phyloP scores from a whole-genome alignment of 176 grass and related monocot species.

The Areca catechu region DNA sequence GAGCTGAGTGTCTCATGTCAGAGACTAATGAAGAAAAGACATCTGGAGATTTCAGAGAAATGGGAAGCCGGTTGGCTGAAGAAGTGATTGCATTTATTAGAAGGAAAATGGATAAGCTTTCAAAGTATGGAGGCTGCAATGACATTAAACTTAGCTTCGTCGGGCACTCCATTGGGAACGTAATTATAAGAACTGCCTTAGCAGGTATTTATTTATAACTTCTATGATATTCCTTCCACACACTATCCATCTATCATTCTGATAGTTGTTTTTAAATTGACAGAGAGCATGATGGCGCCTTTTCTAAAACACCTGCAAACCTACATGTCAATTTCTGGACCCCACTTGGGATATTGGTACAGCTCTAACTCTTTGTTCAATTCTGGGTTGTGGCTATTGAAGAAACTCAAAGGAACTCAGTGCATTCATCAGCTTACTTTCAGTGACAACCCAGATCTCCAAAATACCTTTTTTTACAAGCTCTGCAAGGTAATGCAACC shows the following conservation, averaged over 20 bases:
- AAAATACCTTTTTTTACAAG: conserved; percentile 75
- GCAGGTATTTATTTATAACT: conserved; percentile 35
- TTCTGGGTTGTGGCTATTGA: conserved; percentile 89
- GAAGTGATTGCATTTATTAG: conserved; percentile 63
- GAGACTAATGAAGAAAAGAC: conserved; percentile 90
- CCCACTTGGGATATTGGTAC: conserved; percentile 87
- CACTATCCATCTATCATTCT: not conserved
- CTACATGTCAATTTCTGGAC: conserved; percentile 90
- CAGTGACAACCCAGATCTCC: conserved; percentile 64
- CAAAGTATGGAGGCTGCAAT: conserved; percentile 54
- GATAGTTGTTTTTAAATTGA: conserved; percentile 19
- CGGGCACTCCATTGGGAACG: conserved; percentile 93
- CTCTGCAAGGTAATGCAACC: conserved; percentile 56
- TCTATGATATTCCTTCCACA: not conserved
- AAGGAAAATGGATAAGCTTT: conserved; percentile 59
- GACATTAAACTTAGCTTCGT: conserved; percentile 80
- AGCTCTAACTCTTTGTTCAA: conserved; percentile 92
- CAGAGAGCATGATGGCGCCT: conserved; percentile 51
- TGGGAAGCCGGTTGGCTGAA: conserved; percentile 64
- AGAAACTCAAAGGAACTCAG: conserved; percentile 67
- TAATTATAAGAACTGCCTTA: conserved; percentile 84
- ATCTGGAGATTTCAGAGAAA: conserved; percentile 81
- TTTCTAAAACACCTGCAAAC: conserved; percentile 74
- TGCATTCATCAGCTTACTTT: conserved; percentile 95
- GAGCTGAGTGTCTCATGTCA: conserved; percentile 79